Conservation (phyloP, 148 eudicot species). For the Gaultheria prostrata region DNA sequence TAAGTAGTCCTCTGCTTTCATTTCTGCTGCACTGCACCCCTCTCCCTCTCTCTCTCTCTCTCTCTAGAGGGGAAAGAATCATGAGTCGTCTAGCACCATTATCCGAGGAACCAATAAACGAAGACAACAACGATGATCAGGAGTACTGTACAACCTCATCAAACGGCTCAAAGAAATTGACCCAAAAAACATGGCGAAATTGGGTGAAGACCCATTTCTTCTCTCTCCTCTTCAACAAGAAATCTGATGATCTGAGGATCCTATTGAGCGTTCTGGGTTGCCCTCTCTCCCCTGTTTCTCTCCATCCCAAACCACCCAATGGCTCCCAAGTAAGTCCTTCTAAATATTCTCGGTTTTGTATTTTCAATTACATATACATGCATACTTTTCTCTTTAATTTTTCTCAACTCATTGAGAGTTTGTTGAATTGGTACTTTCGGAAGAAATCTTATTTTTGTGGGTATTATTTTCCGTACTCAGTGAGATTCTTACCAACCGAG, state of each 20-base stretch:
- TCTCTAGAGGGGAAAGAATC: background rate
- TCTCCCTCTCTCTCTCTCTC: slow-evolving; percentile 7
- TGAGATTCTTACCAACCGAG: too few species aligned
- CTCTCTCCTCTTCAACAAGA: slow-evolving; percentile 51
- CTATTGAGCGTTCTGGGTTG: slow-evolving; percentile 89
- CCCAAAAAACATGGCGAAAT: slow-evolving; percentile 43
- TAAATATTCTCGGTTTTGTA: background rate
- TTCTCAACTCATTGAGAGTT: background rate
- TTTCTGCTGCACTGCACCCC: background rate
- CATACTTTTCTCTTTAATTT: background rate
- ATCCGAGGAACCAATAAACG: slow-evolving; percentile 51
- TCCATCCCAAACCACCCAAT: slow-evolving; percentile 26
- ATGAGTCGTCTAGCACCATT: slow-evolving; percentile 45
- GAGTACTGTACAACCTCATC: background rate
- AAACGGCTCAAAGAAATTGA: slow-evolving; percentile 39
- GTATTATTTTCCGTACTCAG: too few species aligned
- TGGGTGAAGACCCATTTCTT: slow-evolving; percentile 66
- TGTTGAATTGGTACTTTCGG: too few species aligned
- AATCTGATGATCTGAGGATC: slow-evolving; percentile 76
- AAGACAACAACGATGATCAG: slow-evolving; percentile 31
- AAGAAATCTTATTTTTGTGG: too few species aligned
- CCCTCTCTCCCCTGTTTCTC: slow-evolving; percentile 79
- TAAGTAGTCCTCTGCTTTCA: background rate
- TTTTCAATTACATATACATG: background rate
- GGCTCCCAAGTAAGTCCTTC: slow-evolving; percentile 40